Evolutionary conservation across 306 rosid genomes (phyloP).

Genomic region (Gastrolobium bilobum): DNA sequence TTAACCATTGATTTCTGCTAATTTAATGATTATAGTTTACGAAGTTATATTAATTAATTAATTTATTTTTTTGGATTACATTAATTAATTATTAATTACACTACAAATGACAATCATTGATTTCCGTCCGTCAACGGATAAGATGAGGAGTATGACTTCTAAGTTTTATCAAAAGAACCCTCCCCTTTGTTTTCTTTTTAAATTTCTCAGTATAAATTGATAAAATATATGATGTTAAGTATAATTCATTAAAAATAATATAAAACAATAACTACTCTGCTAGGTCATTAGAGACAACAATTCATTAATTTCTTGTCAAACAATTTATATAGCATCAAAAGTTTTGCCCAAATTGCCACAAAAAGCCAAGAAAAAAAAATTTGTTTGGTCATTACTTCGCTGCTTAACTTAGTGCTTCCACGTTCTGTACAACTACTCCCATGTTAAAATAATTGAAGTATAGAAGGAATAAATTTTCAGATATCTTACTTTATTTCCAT

Average conservation of each 20-base stretch:
- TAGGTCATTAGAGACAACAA: too few relatives aligned
- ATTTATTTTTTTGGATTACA: too few relatives aligned
- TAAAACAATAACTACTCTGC: neutral
- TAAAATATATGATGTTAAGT: neutral
- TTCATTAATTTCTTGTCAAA: neutral
- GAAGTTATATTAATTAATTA: too few relatives aligned
- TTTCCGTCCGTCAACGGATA: too few relatives aligned
- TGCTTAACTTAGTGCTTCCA: neutral
- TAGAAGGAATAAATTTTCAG: neutral
- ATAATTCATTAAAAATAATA: neutral
- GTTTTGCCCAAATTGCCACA: neutral
- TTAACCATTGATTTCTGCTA: too few relatives aligned
- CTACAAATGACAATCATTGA: too few relatives aligned
- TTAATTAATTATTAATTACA: too few relatives aligned
- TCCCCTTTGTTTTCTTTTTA: too few relatives aligned
- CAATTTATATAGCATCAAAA: neutral
- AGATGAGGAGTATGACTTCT: too few relatives aligned
- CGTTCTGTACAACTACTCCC: slow-evolving; percentile 13
- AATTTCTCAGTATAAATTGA: neutral
- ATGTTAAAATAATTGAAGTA: neutral
- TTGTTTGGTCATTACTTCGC: neutral
- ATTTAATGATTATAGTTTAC: too few relatives aligned
- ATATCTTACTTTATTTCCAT: neutral
- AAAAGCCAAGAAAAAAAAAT: neutral
- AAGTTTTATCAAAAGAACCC: too few relatives aligned